A percentile compares a stretch with the other conserved stretches of the same genome.
Evolutionary conservation across 176 grass and related monocot genomes (phyloP).

Genomic region (Lolium perenne): DNA sequence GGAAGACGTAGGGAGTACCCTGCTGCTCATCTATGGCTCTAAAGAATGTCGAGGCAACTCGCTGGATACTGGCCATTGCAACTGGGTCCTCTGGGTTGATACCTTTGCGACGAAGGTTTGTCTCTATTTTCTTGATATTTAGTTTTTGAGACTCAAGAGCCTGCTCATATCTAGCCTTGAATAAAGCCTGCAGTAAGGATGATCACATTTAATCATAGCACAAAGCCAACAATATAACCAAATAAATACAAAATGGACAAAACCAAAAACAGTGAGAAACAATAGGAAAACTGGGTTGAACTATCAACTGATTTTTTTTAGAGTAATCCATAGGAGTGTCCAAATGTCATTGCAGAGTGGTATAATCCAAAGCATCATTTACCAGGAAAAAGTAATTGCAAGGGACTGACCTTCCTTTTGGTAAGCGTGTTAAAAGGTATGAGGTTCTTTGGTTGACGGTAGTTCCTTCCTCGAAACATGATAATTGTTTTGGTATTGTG

Average conservation of each 20-base stretch:
- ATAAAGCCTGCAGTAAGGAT: slow-evolving; percentile 73
- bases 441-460: slow-evolving; percentile 97
- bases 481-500: slow-evolving; percentile 97
- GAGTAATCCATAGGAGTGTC: not conserved
- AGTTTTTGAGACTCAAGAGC: slow-evolving; percentile 96
- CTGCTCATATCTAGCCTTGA: slow-evolving; percentile 98
- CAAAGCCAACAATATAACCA: slow-evolving; percentile 35
- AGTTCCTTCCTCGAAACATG: slow-evolving; percentile 98
- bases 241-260: slow-evolving; percentile 28
- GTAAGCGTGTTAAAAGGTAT: slow-evolving; percentile 98
- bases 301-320: not conserved
- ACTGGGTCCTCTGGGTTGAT: slow-evolving; percentile 95
- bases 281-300: not conserved
- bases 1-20: slow-evolving; percentile 93
- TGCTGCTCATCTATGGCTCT: slow-evolving; percentile 95
- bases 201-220: slow-evolving; percentile 8
- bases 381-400: slow-evolving; percentile 4
- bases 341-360: not conserved
- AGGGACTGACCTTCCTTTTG: slow-evolving; percentile 84
- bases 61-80: slow-evolving; percentile 98
- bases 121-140: slow-evolving; percentile 98
- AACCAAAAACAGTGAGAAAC: not conserved
- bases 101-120: slow-evolving; percentile 86
- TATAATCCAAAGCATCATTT: not conserved
- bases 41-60: slow-evolving; percentile 90